Base-by-base conservation (phyloP, 805 yeast genomes). In the Diddensiella caesifluorescens region DNA sequence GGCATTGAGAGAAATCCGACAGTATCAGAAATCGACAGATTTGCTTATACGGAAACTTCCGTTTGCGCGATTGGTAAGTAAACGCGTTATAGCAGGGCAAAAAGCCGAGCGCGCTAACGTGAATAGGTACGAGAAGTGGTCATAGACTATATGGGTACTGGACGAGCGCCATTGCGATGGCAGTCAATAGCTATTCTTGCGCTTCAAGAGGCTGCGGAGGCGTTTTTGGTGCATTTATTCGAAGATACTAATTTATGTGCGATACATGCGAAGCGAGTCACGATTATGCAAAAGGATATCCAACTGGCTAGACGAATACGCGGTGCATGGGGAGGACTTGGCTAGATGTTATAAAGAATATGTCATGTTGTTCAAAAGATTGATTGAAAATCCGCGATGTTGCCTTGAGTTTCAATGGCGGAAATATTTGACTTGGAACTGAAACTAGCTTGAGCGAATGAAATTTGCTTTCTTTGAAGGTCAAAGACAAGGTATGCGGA, bases 161-260 rank as follows among this genome's bases (percentile, higher is more conserved):
- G 39, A 9, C 55, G 50, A 64, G 79, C 90, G 57, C 27, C 27
- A 25, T 94, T 84, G 64, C 82, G 95, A 76, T 90, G 92, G 82
- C 97, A 90, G 70, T 84, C 95, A 44, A 84, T 95, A 54, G 98
- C 98, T 54, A 83, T 90, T 54, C 89, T 95, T 71, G 98, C 98
- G 56, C 75, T 90, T 60, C 98, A 90, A 70, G 98, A 92, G 73
- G 89, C 97, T 51, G 95, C 90, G 50, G 98, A 90, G 76, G 97
- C 97, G 62, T 92, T 88, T 78, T 75, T 92, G 60, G 96, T 90
- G 42, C 86, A 95, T 48, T 71, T 90, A 62, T 92, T 90, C 58
- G 97, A 90, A 75, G 97, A 92, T 70, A 92, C 97, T 54, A 90
- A 89, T 76, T 78, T 90, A 74, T 92, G 97, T 74, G 97, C 97